Conservation (phyloP, 148 eudicot genomes). For the Silene latifolia region DNA sequence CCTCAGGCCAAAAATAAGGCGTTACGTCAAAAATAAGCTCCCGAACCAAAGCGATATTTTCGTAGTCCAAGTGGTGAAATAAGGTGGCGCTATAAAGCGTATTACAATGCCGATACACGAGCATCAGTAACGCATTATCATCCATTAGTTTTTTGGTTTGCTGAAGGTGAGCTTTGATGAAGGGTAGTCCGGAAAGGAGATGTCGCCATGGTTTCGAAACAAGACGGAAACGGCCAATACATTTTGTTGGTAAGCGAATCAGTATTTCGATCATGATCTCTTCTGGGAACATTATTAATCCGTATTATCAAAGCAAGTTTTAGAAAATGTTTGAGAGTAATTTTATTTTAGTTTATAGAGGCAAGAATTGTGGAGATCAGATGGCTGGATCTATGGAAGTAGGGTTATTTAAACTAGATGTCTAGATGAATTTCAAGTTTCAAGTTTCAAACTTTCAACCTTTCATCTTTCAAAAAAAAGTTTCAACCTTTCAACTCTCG, state of each 20-base stretch:
- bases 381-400: no score
- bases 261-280: constrained; percentile 12
- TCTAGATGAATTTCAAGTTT: no score
- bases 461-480: no score
- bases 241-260: constrained; percentile 17
- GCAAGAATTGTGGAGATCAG: no score
- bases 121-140: not conserved
- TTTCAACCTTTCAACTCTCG: no score
- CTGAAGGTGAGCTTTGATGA: constrained; percentile 22
- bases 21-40: not conserved
- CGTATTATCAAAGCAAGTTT: no score
- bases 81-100: not conserved
- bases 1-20: not conserved
- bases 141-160: not conserved
- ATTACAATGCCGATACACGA: not conserved
- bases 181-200: constrained; percentile 14
- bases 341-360: no score
- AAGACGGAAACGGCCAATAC: constrained; percentile 16
- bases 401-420: no score
- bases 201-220: constrained; percentile 22
- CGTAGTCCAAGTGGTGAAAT: not conserved
- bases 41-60: not conserved
- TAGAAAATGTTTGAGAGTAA: no score
- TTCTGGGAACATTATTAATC: constrained; percentile 24
- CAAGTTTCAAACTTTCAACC: no score